These are phyloP conservation scores for Scleroderma bovista DNA, from an alignment of 768 basidiomycete species.

Conservation along the genomic window DNA sequence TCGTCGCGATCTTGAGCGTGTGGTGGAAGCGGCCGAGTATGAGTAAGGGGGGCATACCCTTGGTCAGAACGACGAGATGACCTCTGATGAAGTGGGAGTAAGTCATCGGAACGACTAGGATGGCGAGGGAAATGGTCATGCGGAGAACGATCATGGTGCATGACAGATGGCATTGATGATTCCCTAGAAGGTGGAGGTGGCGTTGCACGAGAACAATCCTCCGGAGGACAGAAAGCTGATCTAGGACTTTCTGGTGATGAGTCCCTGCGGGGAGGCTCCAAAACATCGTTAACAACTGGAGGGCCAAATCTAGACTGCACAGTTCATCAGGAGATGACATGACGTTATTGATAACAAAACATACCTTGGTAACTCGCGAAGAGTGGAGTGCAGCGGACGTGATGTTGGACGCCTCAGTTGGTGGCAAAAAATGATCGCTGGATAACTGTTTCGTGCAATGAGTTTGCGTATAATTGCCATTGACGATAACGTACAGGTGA, in stretches of 20 bases:
- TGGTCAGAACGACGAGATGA: constrained; percentile 12
- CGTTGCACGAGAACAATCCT: constrained; percentile 17
- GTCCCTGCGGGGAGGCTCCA: constrained; percentile 5
- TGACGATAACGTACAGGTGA: constrained; percentile 16
- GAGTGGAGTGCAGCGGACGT: constrained; percentile 13
- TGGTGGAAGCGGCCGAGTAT: background rate
- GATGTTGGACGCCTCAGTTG: constrained; percentile 6
- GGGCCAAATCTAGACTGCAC: constrained; percentile 29
- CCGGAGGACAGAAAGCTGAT: constrained; percentile 7
- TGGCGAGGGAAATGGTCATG: constrained; percentile 19
- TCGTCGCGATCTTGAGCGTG: constrained; percentile 1
- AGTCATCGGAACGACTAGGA: constrained; percentile 1
- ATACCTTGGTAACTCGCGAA: constrained; percentile 12
- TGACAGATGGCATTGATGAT: constrained; percentile 21
- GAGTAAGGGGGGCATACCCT: background rate
- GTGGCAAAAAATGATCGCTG: constrained; percentile 3
- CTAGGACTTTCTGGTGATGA: constrained; percentile 14
- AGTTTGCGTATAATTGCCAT: background rate
- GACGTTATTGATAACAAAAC: too few relatives aligned
- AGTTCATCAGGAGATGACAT: background rate
- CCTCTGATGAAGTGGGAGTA: background rate
- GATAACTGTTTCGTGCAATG: constrained; percentile 9
- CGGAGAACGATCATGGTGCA: background rate
- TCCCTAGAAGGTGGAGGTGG: constrained; percentile 27
- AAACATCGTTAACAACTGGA: constrained; percentile 18